Base-by-base conservation (phyloP, 2,329 filamentous ascomycete genomes). In the Paramyrothecium roridum region DNA sequence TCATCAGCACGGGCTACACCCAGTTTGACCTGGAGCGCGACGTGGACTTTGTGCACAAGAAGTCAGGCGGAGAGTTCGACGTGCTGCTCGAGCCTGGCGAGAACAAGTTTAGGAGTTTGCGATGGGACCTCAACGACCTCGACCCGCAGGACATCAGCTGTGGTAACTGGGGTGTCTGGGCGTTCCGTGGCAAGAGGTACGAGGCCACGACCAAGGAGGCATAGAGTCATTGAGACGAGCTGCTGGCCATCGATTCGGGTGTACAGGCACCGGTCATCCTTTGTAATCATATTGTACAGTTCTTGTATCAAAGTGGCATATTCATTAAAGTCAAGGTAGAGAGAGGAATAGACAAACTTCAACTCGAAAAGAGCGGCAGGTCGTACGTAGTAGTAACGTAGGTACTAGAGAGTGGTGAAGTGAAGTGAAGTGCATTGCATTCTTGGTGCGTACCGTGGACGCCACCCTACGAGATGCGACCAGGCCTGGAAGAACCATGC, bases 141-240 rank as follows among this genome's bases (percentile, higher is more conserved):
- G 95, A 97, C 70, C 93, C 93, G 8, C 90, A 96, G 68, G 95
- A 98, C 72, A 80, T 98, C 59, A 96, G 88, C 64, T 96, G 91
- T 67, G 93, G 95, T 54, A 99, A 99, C 73, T 99, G 92, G 91
- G 95, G 95, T 12, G 80, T 96, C 2, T 99, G 96, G 91, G 92
- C 89, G 16, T 99, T 99, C 79, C 85, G 95, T 75, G 95, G 95
- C 64, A 99, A 99, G 85, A 89, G 93, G 85, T 84, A 90, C 61
- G 87, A 90, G 74, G 80, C 87, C 30, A 83, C 80, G 6, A 81
- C 71, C 51, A 85, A 80, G 67, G 77, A 82, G 21, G 52, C 47
- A n/a, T 70, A 63, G 56, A 51, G 49, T 6, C 8, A 2, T 6
- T 21, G 33, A 16, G 13, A 43, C 26, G 26, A 20, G 11, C 16